phyloP scores from a whole-genome alignment of 1,284 basidiomycete species.

The Moesziomyces antarcticus region DNA sequence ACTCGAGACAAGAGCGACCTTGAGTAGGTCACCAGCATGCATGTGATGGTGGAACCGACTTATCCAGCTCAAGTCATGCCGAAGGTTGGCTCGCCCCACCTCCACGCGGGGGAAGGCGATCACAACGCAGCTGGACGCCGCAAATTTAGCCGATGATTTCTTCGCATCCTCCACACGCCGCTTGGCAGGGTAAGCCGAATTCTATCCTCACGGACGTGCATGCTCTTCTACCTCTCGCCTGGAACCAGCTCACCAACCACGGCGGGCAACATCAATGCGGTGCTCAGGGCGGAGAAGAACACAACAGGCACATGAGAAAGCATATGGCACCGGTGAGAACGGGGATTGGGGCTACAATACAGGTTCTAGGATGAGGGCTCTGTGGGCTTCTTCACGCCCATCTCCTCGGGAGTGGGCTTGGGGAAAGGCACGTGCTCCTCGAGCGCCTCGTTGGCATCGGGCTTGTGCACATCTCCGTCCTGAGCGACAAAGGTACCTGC shows the following conservation, averaged over 20 bases:
- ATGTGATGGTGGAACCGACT: constrained; percentile 2
- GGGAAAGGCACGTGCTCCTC: constrained; percentile 23
- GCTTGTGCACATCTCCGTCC: constrained; percentile 14
- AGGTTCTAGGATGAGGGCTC: constrained; percentile 6
- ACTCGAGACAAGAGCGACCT: neutral
- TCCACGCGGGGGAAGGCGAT: neutral
- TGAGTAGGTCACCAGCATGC: constrained; percentile 4
- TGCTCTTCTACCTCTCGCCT: neutral
- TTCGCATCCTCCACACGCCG: neutral
- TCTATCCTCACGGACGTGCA: too few species aligned
- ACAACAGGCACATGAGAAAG: too few species aligned
- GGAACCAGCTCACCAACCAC: constrained; percentile 6
- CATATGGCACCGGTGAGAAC: too few species aligned
- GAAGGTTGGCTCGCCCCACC: too few species aligned
- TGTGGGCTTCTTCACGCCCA: constrained; percentile 27
- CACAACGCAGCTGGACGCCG: neutral
- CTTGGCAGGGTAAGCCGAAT: too few species aligned
- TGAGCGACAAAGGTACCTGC: constrained; percentile 21
- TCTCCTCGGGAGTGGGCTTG: constrained; percentile 17
- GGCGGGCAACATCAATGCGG: too few species aligned
- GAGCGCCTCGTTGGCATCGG: constrained; percentile 3
- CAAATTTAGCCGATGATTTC: neutral
- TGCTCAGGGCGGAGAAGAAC: too few species aligned
- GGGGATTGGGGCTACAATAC: too few species aligned
- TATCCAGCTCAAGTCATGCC: too few species aligned